Conservation (phyloP, 495 filamentous ascomycete genomes). For the Parathielavia appendiculata region DNA sequence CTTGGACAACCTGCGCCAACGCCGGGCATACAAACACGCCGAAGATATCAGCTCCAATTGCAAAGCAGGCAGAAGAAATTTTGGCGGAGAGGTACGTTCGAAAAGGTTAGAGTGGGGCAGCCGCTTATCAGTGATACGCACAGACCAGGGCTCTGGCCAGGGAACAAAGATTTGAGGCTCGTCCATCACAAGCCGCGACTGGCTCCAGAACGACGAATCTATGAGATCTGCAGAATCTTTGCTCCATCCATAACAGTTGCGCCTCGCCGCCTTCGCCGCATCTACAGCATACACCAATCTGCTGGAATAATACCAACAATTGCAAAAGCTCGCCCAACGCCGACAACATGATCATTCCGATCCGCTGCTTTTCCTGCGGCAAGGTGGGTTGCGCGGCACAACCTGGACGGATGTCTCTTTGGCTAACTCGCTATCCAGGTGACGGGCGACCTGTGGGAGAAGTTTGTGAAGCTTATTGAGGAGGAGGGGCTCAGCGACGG, state of each 20-base stretch:
- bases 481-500: conserved; percentile 70
- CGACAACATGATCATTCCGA: conserved; percentile 87
- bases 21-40: conserved; percentile 3
- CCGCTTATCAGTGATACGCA: conserved; percentile 33
- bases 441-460: conserved; percentile 94
- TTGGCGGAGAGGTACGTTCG: conserved; percentile 28
- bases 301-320: too few species aligned
- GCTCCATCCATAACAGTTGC: conserved; percentile 3
- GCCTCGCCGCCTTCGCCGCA: not conserved
- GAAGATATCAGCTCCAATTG: conserved; percentile 12
- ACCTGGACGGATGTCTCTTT: not conserved
- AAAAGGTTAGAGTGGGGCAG: conserved; percentile 35
- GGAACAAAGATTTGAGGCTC: conserved; percentile 23
- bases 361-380: conserved; percentile 97
- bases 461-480: conserved; percentile 79
- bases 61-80: conserved; percentile 29
- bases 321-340: too few species aligned
- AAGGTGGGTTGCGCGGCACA: conserved; percentile 55
- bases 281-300: not conserved
- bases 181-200: not conserved
- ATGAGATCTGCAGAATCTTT: not conserved
- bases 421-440: conserved; percentile 54
- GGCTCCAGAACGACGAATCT: not conserved
- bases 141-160: conserved; percentile 16
- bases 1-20: conserved; percentile 6